phyloP scores from a whole-genome alignment of 768 basidiomycete species.

The Amyloporia xantha region DNA sequence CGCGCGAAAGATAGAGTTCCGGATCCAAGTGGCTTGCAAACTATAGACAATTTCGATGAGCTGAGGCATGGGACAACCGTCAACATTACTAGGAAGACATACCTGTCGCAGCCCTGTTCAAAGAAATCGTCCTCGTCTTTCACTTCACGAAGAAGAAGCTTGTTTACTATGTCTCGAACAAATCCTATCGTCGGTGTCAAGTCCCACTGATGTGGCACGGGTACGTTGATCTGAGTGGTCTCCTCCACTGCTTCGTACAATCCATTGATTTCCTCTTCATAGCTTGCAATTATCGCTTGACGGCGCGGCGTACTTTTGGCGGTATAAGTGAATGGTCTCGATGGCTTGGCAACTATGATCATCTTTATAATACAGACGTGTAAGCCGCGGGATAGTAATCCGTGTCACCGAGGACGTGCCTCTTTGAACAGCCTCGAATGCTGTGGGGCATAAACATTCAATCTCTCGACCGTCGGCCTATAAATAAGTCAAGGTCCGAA shows the following conservation, averaged over 20 bases:
- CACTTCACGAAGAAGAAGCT: slow-evolving; percentile 24
- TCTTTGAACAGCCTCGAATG: slow-evolving; percentile 44
- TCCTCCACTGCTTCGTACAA: slow-evolving; percentile 30
- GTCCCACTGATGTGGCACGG: slow-evolving; percentile 23
- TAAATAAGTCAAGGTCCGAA: neutral
- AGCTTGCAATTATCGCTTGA: slow-evolving; percentile 22
- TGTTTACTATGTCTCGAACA: slow-evolving; percentile 26
- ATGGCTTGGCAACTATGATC: slow-evolving; percentile 25
- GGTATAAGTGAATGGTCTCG: slow-evolving; percentile 27
- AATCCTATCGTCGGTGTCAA: slow-evolving; percentile 19
- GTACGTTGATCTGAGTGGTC: slow-evolving; percentile 26
- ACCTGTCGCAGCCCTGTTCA: slow-evolving; percentile 2
- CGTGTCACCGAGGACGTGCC: slow-evolving; percentile 21
- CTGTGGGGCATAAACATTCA: slow-evolving; percentile 36
- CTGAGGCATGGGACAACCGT: too few relatives aligned
- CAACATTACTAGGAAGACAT: slow-evolving; percentile 13
- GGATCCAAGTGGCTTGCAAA: slow-evolving; percentile 26
- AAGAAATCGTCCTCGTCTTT: slow-evolving; percentile 28
- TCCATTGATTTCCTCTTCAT: slow-evolving; percentile 35
- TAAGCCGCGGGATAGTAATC: too few relatives aligned
- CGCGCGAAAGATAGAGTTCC: slow-evolving; percentile 25
- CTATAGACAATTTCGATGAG: slow-evolving; percentile 10
- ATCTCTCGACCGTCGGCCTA: slow-evolving; percentile 28
- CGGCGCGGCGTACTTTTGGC: slow-evolving; percentile 28
- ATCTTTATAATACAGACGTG: slow-evolving; percentile 20